Evolutionary conservation across 2,329 filamentous ascomycete genomes (phyloP), one percentile per base, ranked within the genome.

Genomic region (Alternaria triticina): DNA sequence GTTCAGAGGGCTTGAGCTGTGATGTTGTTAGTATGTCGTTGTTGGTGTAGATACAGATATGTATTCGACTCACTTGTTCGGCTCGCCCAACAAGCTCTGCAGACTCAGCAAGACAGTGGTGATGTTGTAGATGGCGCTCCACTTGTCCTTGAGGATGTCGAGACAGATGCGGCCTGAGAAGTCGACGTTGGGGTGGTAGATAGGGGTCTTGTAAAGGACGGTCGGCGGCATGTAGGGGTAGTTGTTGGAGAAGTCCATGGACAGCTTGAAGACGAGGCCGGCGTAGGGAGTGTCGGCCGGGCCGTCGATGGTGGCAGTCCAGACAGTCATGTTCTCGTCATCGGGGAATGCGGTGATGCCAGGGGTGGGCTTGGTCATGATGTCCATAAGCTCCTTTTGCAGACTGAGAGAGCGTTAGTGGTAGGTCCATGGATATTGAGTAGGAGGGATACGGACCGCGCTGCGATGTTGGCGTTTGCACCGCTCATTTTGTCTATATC

Each of bases 131-230:
- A 96, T 94, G 17, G 96, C 94, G 63, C 94, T 97, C 96, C 96
- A 99, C 84, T 97, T 97, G 82, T 98, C 96, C 86, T 97, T 98
- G 69, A 99, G 86, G 71, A 99, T 99, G 77, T 99, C 96, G 65
- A 99, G 86, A 81, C 96, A 99, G 82, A 99, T 99, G 60, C 96
- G 89, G 44, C 96, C 96, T 4, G 92, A 94, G 84, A 99, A 97
- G 83, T 99, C 96, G 73, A 99, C 93, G 75, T 99, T 99, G 57
- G 96, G 96, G 82, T 99, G 96, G 86, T 98, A 99, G 82, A 99
- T 97, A 40, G 96, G 96, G 7, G 96, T 99, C 85, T 94, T 97
- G 89, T 97, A 99, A 63, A 97, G 87, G 17, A 99, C 96, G 3
- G 91, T 93, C 0, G 96, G 96, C 22, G 96, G 89, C 2, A 90